A percentile compares a stretch with the other conserved stretches of the same genome.
phyloP scores from a whole-genome alignment of 768 basidiomycete genomes.

The Tulasnella sp. region DNA sequence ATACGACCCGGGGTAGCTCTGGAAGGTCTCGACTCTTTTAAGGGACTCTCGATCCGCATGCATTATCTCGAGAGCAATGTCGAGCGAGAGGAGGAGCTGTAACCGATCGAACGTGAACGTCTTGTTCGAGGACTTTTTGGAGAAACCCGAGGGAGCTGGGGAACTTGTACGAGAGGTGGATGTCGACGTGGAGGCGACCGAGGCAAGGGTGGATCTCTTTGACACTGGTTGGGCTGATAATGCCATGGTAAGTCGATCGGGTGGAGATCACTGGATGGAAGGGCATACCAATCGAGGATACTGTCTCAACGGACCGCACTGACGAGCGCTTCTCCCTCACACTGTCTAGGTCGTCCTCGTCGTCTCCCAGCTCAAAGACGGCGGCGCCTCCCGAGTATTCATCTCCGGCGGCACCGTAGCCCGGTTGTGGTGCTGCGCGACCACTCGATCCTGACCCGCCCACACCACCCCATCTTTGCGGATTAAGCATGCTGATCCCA shows the following conservation, averaged over 20 bases:
- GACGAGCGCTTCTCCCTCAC: background rate
- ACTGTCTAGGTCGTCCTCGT: slow-evolving; percentile 10
- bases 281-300: background rate
- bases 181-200: slow-evolving; percentile 18
- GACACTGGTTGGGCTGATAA: background rate
- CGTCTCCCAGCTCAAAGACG: slow-evolving; percentile 17
- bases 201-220: slow-evolving; percentile 18
- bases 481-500: slow-evolving; percentile 83
- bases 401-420: slow-evolving; percentile 4
- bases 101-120: slow-evolving; percentile 38
- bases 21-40: slow-evolving; percentile 87
- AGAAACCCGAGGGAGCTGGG: slow-evolving; percentile 1
- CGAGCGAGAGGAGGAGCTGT: slow-evolving; percentile 84
- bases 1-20: slow-evolving; percentile 73
- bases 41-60: slow-evolving; percentile 85
- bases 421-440: background rate
- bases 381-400: slow-evolving; percentile 8
- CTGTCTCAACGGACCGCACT: background rate
- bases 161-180: slow-evolving; percentile 16
- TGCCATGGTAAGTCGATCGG: background rate
- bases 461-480: slow-evolving; percentile 57
- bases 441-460: background rate
- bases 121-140: slow-evolving; percentile 13
- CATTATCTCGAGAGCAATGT: slow-evolving; percentile 82
- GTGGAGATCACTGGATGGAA: background rate